Conservation (phyloP, 169 alveolate species). For the Plasmodium fragile region DNA sequence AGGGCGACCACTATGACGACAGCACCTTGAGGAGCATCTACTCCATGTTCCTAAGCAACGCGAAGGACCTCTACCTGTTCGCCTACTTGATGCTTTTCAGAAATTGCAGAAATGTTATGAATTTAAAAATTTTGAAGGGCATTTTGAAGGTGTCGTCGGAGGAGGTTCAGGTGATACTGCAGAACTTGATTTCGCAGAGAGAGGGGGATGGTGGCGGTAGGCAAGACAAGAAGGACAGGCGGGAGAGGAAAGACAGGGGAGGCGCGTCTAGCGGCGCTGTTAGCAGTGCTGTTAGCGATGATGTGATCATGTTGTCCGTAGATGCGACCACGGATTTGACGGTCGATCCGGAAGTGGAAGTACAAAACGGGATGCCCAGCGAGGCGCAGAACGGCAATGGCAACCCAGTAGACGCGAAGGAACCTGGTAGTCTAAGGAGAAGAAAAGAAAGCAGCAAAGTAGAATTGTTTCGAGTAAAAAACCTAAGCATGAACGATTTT, state of each 20-base stretch:
- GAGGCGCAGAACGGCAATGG: not conserved
- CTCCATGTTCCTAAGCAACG: slow-evolving; percentile 23
- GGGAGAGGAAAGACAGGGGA: not conserved
- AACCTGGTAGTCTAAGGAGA: not conserved
- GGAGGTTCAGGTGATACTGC: slow-evolving; percentile 15
- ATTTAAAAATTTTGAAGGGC: slow-evolving; percentile 25
- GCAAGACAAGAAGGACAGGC: not conserved
- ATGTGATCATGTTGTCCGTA: not conserved
- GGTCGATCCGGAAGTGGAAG: not conserved
- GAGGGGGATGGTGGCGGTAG: not conserved
- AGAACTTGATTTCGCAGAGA: not conserved
- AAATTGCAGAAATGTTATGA: not conserved
- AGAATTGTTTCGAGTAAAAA: slow-evolving; percentile 28
- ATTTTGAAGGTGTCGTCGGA: slow-evolving; percentile 45
- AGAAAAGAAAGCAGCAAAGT: slow-evolving; percentile 26
- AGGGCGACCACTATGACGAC: slow-evolving; percentile 1
- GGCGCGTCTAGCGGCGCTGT: not conserved
- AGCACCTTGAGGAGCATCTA: not conserved
- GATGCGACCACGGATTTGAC: not conserved
- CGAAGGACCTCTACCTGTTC: slow-evolving; percentile 52
- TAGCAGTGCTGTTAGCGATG: not conserved
- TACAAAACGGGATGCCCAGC: not conserved
- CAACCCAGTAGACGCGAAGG: not conserved
- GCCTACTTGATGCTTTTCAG: slow-evolving; percentile 15
- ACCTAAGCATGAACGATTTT: slow-evolving; percentile 41